Conservation (phyloP, 208 protist genomes). For the Angomonas deanei region DNA sequence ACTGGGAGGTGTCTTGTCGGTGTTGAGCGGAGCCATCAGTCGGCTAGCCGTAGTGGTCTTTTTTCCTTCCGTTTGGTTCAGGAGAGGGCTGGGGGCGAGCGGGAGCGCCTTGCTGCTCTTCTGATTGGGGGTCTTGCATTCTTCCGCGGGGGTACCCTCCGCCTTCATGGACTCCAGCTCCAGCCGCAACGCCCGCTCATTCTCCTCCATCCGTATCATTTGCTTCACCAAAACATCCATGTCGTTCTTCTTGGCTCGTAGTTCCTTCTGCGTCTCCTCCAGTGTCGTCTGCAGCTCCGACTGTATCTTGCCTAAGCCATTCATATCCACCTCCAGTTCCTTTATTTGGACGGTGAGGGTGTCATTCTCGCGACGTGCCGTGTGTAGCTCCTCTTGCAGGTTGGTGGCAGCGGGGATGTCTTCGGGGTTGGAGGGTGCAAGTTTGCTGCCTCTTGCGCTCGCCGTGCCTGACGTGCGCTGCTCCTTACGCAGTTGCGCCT, state of each 20-base stretch:
- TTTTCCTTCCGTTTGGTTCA: background rate
- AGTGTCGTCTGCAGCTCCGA: conserved; percentile 38
- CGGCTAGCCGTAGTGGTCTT: background rate
- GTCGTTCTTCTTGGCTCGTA: conserved; percentile 57
- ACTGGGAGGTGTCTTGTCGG: background rate
- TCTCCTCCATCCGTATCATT: conserved; percentile 40
- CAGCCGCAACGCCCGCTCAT: conserved; percentile 22
- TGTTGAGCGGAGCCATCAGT: too few species aligned
- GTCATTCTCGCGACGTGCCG: conserved; percentile 17
- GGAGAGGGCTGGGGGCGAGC: background rate
- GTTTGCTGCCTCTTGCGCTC: background rate
- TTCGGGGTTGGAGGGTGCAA: background rate
- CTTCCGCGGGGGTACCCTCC: background rate
- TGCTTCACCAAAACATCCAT: conserved; percentile 44
- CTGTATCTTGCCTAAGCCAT: conserved; percentile 55
- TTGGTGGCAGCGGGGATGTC: background rate
- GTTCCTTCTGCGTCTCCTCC: conserved; percentile 31
- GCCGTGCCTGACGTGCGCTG: conserved; percentile 2
- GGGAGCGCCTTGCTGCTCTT: background rate
- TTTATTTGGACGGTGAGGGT: conserved; percentile 26
- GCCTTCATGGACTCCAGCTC: background rate
- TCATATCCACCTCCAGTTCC: conserved; percentile 65
- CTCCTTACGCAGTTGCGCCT: conserved; percentile 3
- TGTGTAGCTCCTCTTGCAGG: conserved; percentile 22
- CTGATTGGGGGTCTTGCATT: background rate